Conservation (phyloP, 208 protist species). For the Crithidia thermophila region DNA sequence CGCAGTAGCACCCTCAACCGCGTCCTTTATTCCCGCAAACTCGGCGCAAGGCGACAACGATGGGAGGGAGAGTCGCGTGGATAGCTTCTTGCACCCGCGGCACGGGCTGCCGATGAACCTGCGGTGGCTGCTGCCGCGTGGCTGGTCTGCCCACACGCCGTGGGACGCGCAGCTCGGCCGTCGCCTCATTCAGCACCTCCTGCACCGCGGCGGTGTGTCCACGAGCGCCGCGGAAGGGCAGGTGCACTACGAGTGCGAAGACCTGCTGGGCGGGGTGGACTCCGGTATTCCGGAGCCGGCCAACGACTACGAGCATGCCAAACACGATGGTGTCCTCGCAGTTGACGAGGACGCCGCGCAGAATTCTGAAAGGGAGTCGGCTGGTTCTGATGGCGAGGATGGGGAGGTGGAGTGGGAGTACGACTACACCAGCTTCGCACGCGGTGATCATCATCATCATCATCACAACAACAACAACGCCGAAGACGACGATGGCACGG, state of each 20-base stretch:
- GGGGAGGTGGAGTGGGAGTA: constrained; percentile 14
- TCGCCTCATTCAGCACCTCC: constrained; percentile 24
- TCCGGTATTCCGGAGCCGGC: not conserved
- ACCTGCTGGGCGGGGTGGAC: not conserved
- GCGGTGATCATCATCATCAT: not conserved
- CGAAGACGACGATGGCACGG: constrained; percentile 21
- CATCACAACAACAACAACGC: not conserved
- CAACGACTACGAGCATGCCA: too few relatives aligned
- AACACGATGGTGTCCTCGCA: not conserved
- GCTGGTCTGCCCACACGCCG: constrained; percentile 29
- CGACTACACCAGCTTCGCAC: constrained; percentile 16
- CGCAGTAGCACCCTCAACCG: too few relatives aligned
- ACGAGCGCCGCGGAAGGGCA: constrained; percentile 17
- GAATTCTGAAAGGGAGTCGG: not conserved
- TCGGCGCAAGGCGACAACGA: too few relatives aligned
- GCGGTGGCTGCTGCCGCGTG: constrained; percentile 32
- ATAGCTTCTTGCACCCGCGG: not conserved
- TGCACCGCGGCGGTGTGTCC: constrained; percentile 9
- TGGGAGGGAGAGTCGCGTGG: not conserved
- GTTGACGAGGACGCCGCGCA: not conserved
- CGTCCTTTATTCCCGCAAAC: too few relatives aligned
- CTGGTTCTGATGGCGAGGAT: too few relatives aligned
- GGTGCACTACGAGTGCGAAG: constrained; percentile 27
- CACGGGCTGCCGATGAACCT: constrained; percentile 24
- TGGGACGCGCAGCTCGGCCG: constrained; percentile 38